Base-by-base conservation (phyloP, 108 stramenopile genomes). In the Stephanodiscus minutulus region DNA sequence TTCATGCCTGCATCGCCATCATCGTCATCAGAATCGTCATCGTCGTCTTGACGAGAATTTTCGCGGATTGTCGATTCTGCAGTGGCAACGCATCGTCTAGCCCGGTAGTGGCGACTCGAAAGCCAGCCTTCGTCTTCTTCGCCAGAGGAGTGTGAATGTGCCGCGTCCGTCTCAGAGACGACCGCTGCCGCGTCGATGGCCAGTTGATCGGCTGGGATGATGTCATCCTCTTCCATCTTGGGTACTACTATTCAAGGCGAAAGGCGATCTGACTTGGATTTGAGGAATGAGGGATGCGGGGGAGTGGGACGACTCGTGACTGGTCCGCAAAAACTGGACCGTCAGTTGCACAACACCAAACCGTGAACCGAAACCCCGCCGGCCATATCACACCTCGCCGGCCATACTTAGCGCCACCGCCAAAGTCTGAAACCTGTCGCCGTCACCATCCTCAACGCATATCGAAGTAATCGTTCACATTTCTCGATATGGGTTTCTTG, bases 401-500 rank as follows among this genome's bases (percentile, higher is more conserved):
- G n/a, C n/a, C n/a, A n/a, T n/a, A n/a, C n/a, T n/a, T n/a, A n/a
- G n/a, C n/a, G n/a, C n/a, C n/a, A n/a, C n/a, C n/a, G n/a, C n/a
- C n/a, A n/a, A n/a, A n/a, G n/a, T n/a, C n/a, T n/a, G n/a, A n/a
- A n/a, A n/a, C n/a, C n/a, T n/a, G n/a, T n/a, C n/a, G n/a, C n/a
- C n/a, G n/a, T n/a, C n/a, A n/a, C n/a, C n/a, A n/a, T n/a, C n/a
- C n/a, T n/a, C n/a, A n/a, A n/a, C n/a, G n/a, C n/a, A n/a, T n/a
- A n/a, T n/a, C n/a, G n/a, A n/a, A n/a, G n/a, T n/a, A n/a, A n/a
- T n/a, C n/a, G n/a, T n/a, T n/a, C 1, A 52, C 5, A 18, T 48
- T 4, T 56, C 13, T 56, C 29, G 17, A 12, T 7, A 92, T 92
- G 91, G 84, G 72, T 25, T 89, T 90, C 70, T 72, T 94, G 1